phyloP scores from a whole-genome alignment of 495 filamentous ascomycete species.

The Xylaria sp. region DNA sequence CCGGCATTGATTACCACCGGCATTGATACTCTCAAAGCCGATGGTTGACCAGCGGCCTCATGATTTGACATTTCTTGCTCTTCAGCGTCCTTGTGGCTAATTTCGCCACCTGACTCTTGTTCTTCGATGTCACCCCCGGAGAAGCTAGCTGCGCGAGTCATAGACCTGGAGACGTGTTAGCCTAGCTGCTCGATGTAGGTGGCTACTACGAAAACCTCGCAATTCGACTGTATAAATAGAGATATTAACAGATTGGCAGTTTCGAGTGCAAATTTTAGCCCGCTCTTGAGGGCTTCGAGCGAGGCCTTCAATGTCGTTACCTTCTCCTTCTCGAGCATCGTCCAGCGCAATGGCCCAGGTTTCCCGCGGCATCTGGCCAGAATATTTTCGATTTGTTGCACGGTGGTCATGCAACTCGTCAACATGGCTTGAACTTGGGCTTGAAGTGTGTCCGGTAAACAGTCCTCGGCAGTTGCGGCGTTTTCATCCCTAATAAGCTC shows the following conservation, averaged over 20 bases:
- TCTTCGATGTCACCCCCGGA: not conserved
- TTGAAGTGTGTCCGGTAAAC: slow-evolving; percentile 31
- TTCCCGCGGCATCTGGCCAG: slow-evolving; percentile 30
- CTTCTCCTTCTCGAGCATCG: slow-evolving; percentile 30
- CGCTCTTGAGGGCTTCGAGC: slow-evolving; percentile 39
- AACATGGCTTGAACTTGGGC: slow-evolving; percentile 36
- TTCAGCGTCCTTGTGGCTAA: not conserved
- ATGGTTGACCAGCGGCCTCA: not conserved
- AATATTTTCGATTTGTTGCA: slow-evolving; percentile 33
- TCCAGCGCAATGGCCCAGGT: slow-evolving; percentile 30
- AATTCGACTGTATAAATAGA: not conserved
- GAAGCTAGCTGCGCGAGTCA: not conserved
- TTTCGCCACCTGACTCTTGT: not conserved
- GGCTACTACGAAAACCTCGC: not conserved
- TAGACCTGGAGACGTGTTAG: slow-evolving; percentile 6
- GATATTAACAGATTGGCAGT: slow-evolving; percentile 32
- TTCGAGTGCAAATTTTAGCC: slow-evolving; percentile 37
- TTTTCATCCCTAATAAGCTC: slow-evolving; percentile 33
- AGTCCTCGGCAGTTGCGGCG: not conserved
- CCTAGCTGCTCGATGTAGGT: not conserved
- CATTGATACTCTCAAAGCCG: too few relatives aligned
- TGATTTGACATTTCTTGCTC: not conserved
- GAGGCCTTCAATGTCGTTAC: slow-evolving; percentile 33
- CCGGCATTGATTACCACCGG: too few relatives aligned
- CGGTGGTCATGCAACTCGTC: slow-evolving; percentile 33